These are phyloP conservation scores for Phytophthora podocarpi DNA, from an alignment of 352 stramenopile genomes.

Conservation along the genomic window DNA sequence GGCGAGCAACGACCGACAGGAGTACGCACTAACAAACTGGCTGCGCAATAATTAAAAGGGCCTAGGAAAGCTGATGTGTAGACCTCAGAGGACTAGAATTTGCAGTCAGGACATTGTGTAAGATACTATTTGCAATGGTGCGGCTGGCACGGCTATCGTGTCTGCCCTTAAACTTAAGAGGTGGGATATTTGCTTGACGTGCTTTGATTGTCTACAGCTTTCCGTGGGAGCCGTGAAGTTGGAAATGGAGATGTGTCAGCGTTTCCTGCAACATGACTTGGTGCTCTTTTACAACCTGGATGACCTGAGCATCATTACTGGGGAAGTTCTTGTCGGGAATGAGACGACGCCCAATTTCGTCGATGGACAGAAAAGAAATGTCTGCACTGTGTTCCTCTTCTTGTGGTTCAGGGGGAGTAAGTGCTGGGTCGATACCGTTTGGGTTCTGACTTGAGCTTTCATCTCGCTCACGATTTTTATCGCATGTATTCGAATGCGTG, in stretches of 20 bases:
- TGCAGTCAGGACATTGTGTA: conserved; percentile 24
- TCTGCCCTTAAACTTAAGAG: conserved; percentile 12
- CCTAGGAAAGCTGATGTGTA: not conserved
- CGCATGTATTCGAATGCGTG: not conserved
- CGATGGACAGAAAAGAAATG: conserved; percentile 32
- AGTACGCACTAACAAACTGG: conserved; percentile 74
- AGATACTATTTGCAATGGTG: conserved; percentile 36
- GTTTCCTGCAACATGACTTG: conserved; percentile 16
- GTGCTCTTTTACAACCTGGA: conserved; percentile 36
- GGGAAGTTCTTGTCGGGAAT: conserved; percentile 39
- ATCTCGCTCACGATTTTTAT: not conserved
- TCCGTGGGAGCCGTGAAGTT: conserved; percentile 10
- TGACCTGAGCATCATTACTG: conserved; percentile 23
- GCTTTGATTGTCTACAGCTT: not conserved
- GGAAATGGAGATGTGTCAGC: conserved; percentile 11
- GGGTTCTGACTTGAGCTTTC: too few species aligned
- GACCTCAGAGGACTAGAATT: conserved; percentile 2
- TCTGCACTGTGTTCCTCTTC: not conserved
- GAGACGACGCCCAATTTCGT: conserved; percentile 36
- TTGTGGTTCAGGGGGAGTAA: not conserved
- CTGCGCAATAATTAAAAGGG: conserved; percentile 54
- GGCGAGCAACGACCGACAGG: conserved; percentile 42
- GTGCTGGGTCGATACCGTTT: not conserved
- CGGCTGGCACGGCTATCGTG: conserved; percentile 12
- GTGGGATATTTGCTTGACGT: conserved; percentile 16